These are phyloP conservation scores for Suhomyces pyralidae DNA, from an alignment of 805 yeast species.

Conservation along the genomic window DNA sequence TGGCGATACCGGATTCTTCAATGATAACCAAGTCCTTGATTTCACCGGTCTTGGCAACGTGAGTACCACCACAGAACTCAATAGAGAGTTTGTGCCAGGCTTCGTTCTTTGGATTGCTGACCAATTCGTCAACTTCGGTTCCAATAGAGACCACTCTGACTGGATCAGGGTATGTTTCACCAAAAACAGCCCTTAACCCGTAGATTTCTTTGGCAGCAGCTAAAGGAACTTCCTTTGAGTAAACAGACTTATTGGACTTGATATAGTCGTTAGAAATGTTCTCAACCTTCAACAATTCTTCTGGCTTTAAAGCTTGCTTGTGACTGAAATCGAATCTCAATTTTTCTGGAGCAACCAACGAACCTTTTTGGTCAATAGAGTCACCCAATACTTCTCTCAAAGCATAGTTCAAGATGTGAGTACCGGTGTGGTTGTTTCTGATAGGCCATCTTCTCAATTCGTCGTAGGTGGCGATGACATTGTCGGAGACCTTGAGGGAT, in stretches of 20 bases:
- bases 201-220: constrained; percentile 67
- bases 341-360: constrained; percentile 92
- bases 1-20: constrained; percentile 97
- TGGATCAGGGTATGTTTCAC: constrained; percentile 98
- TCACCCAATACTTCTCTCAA: constrained; percentile 83
- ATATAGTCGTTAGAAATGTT: constrained; percentile 67
- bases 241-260: constrained; percentile 68
- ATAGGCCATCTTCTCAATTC: constrained; percentile 94
- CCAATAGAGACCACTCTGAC: constrained; percentile 98
- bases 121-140: constrained; percentile 76
- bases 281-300: constrained; percentile 77
- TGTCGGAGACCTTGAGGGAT: constrained; percentile 59
- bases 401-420: constrained; percentile 90
- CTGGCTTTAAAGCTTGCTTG: constrained; percentile 73
- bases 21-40: constrained; percentile 85
- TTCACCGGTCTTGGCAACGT: constrained; percentile 87
- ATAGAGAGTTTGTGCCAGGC: constrained; percentile 79
- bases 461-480: constrained; percentile 82
- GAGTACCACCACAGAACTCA: constrained; percentile 99
- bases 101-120: constrained; percentile 63
- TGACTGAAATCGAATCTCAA: constrained; percentile 95
- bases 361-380: constrained; percentile 92
- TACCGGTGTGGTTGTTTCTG: constrained; percentile 97
- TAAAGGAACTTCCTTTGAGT: constrained; percentile 77
- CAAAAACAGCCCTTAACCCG: constrained; percentile 96